Conservation (phyloP, 2,329 filamentous ascomycete genomes). For the Lecanosticta acicola region DNA sequence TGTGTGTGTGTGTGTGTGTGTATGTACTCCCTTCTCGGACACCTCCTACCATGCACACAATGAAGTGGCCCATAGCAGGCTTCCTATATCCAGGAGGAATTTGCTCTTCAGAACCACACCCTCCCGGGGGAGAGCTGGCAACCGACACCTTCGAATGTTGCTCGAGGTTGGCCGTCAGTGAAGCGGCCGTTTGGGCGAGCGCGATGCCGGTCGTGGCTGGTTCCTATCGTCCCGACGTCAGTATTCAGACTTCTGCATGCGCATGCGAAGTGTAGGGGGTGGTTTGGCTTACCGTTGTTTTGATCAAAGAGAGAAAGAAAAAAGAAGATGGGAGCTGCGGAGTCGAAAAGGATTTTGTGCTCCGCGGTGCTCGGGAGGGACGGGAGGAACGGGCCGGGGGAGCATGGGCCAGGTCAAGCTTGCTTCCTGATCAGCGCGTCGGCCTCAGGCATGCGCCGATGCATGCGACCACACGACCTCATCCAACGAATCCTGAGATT, state of each 20-base stretch:
- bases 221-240: conserved; percentile 56
- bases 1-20: too few relatives aligned
- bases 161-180: conserved; percentile 20
- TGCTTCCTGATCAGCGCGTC: background rate
- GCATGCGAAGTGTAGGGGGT: background rate
- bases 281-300: background rate
- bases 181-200: conserved; percentile 20
- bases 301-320: background rate
- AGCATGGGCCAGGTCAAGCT: background rate
- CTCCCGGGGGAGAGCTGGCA: conserved; percentile 58
- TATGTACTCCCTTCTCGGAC: conserved; percentile 65
- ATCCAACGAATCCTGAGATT: background rate
- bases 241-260: background rate
- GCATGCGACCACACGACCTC: background rate
- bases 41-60: conserved; percentile 66
- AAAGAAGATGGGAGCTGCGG: background rate
- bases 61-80: conserved; percentile 63
- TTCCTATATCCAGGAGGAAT: conserved; percentile 56
- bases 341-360: background rate
- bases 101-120: conserved; percentile 61
- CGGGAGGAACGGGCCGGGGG: background rate
- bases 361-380: too few relatives aligned
- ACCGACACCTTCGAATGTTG: conserved; percentile 54
- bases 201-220: conserved; percentile 63
- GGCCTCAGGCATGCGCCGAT: background rate